These are phyloP conservation scores for Paramecium pentaurelia DNA, from an alignment of 73 alveolate species.

Conservation along the genomic window DNA sequence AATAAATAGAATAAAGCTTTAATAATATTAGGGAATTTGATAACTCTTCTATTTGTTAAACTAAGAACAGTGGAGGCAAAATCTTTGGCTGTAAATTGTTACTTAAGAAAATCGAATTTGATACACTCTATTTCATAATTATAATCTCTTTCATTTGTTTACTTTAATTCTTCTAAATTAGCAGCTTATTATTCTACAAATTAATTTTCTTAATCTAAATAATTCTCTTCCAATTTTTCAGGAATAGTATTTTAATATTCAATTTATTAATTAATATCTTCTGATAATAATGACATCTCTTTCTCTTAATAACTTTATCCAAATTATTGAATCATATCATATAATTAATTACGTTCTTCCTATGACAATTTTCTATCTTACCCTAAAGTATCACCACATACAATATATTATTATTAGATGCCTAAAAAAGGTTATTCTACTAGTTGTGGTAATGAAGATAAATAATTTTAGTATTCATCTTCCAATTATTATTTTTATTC, in stretches of 20 bases:
- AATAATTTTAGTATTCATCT: slow-evolving; percentile 70
- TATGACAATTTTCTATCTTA: slow-evolving; percentile 83
- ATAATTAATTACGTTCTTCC: slow-evolving; percentile 68
- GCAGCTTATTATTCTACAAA: slow-evolving; percentile 66
- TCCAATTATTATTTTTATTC: slow-evolving; percentile 73
- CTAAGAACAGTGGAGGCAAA: slow-evolving; percentile 60
- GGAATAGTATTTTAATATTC: slow-evolving; percentile 31
- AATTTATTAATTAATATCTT: slow-evolving; percentile 77
- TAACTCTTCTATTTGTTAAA: slow-evolving; percentile 74
- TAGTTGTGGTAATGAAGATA: slow-evolving; percentile 70
- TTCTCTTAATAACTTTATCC: slow-evolving; percentile 73
- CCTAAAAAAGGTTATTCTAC: slow-evolving; percentile 66
- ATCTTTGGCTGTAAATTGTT: slow-evolving; percentile 63
- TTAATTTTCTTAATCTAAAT: slow-evolving; percentile 76
- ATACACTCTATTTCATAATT: slow-evolving; percentile 21
- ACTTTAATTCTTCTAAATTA: slow-evolving; percentile 69
- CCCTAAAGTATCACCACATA: slow-evolving; percentile 92
- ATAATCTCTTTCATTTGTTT: slow-evolving; percentile 52
- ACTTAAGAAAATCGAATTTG: slow-evolving; percentile 67
- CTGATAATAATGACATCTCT: slow-evolving; percentile 73
- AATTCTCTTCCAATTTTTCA: slow-evolving; percentile 71
- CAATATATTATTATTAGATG: slow-evolving; percentile 48
- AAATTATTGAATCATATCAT: slow-evolving; percentile 63
- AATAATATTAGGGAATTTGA: slow-evolving; percentile 79
- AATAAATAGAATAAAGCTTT: slow-evolving; percentile 79